phyloP scores from a whole-genome alignment of 208 protist species.

The Wallacemonas sp. region DNA sequence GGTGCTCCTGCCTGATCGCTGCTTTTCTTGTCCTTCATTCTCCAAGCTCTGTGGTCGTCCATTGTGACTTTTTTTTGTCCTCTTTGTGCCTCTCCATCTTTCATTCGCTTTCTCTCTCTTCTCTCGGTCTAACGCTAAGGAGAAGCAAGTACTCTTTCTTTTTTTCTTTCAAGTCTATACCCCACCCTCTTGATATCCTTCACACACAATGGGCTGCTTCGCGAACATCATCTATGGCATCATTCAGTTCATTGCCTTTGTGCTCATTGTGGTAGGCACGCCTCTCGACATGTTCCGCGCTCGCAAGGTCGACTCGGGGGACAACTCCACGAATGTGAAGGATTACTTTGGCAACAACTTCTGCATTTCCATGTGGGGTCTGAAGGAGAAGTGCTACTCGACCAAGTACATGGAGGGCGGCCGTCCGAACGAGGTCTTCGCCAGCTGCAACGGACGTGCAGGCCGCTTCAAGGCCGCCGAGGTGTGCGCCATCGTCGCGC shows the following conservation, averaged over 20 bases:
- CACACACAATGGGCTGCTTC: slow-evolving; percentile 34
- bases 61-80: too few species aligned
- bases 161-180: too few species aligned
- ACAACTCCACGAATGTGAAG: not conserved
- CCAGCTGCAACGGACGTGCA: slow-evolving; percentile 23
- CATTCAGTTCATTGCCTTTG: slow-evolving; percentile 31
- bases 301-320: not conserved
- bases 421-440: slow-evolving; percentile 22
- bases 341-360: not conserved
- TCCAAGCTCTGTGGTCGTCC: too few species aligned
- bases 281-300: slow-evolving; percentile 28
- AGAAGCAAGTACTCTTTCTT: too few species aligned
- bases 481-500: slow-evolving; percentile 43
- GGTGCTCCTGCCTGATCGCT: too few species aligned
- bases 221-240: slow-evolving; percentile 26
- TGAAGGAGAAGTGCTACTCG: slow-evolving; percentile 42
- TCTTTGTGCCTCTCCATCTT: too few species aligned
- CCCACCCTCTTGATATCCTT: too few species aligned
- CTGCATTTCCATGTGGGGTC: slow-evolving; percentile 59
- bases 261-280: slow-evolving; percentile 24
- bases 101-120: too few species aligned
- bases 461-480: slow-evolving; percentile 43
- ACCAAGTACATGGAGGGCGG: slow-evolving; percentile 11
- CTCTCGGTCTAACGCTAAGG: too few species aligned
- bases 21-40: too few species aligned